phyloP scores from a whole-genome alignment of 1,139 yeast genomes.

The Pneumocystis sp. region DNA sequence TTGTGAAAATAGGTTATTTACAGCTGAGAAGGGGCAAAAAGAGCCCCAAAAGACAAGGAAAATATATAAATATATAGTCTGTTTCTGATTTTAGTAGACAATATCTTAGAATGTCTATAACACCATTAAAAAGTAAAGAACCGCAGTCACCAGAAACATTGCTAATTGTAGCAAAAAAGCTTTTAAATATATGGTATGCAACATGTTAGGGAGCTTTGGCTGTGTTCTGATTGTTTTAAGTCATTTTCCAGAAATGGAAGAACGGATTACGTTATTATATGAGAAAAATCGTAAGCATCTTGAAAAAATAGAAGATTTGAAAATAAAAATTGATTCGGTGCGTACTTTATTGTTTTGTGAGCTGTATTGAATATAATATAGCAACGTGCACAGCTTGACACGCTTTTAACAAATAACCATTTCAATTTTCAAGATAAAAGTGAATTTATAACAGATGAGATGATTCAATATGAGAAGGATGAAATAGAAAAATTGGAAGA shows the following conservation, averaged over 20 bases:
- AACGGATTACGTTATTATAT: neutral
- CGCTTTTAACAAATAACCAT: constrained; percentile 11
- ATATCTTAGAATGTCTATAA: constrained; percentile 14
- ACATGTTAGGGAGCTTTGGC: neutral
- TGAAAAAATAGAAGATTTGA: neutral
- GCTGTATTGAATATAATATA: constrained; percentile 14
- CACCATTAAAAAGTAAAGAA: constrained; percentile 9
- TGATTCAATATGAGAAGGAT: constrained; percentile 22
- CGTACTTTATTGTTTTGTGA: neutral
- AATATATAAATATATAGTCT: constrained; percentile 1
- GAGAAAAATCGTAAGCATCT: neutral
- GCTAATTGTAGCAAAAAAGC: constrained; percentile 5
- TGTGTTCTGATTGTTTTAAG: neutral
- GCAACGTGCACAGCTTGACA: constrained; percentile 18
- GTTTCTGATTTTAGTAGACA: constrained; percentile 11
- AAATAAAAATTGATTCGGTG: neutral
- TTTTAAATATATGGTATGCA: constrained; percentile 11
- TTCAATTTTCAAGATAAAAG: constrained; percentile 4
- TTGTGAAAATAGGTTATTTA: constrained; percentile 39
- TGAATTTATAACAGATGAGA: constrained; percentile 16
- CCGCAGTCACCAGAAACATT: constrained; percentile 18
- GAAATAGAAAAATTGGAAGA: constrained; percentile 20
- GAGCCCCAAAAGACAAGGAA: constrained; percentile 1
- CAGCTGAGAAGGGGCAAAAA: constrained; percentile 20
- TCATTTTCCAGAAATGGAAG: neutral